phyloP scores from a whole-genome alignment of 805 yeast species.

The Nakazawaea wyomingensis region DNA sequence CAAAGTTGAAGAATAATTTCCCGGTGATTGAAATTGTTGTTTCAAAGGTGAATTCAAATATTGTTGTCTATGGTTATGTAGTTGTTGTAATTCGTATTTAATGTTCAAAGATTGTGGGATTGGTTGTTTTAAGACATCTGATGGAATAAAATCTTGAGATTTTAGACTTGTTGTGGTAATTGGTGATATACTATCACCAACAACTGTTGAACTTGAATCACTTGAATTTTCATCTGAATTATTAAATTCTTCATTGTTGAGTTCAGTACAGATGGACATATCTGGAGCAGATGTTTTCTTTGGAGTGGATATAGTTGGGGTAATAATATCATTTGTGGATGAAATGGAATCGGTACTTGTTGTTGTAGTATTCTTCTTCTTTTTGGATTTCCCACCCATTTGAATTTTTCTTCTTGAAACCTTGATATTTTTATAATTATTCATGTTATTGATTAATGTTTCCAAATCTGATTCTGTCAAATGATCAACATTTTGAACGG shows the following conservation, averaged over 20 bases:
- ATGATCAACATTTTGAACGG: slow-evolving; percentile 5
- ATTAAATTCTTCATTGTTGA: not conserved
- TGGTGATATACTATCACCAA: not conserved
- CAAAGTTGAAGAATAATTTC: not conserved
- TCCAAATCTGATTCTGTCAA: slow-evolving; percentile 8
- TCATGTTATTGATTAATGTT: slow-evolving; percentile 7
- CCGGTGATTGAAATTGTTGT: slow-evolving; percentile 2
- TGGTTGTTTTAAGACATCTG: slow-evolving; percentile 7
- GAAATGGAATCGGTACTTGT: not conserved
- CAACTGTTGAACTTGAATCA: slow-evolving; percentile 2
- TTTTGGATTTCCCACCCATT: not conserved
- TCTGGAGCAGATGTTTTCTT: not conserved
- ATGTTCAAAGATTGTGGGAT: slow-evolving; percentile 8
- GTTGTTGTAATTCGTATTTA: slow-evolving; percentile 8
- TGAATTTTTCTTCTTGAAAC: slow-evolving; percentile 12
- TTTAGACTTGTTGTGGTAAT: not conserved
- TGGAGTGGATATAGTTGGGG: not conserved
- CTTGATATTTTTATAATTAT: slow-evolving; percentile 9
- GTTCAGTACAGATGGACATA: not conserved
- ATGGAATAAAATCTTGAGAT: not conserved
- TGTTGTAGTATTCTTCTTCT: not conserved
- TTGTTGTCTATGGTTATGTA: slow-evolving; percentile 8
- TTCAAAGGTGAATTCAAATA: slow-evolving; percentile 12
- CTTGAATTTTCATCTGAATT: not conserved
- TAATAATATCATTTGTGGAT: not conserved